Evolutionary conservation across 345 rosid species (phyloP), one percentile per base, ranked within the genome.

Genomic region (Syzygium oleosum): DNA sequence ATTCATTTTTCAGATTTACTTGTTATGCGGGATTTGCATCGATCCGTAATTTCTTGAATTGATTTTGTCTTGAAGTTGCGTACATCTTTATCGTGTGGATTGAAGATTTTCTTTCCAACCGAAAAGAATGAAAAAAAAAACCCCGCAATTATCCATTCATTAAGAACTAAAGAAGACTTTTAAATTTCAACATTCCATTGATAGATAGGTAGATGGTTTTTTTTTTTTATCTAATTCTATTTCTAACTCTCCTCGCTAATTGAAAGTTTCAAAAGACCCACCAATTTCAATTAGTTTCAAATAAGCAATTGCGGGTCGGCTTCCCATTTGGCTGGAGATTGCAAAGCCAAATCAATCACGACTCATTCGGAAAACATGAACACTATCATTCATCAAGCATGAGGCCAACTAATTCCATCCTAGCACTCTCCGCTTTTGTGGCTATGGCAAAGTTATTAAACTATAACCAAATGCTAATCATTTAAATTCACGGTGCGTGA

Each of bases 391-490:
- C 12, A 73, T 73, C 38, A 0, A 73, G 83, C 83, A 41, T 73
- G 83, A 38, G 14, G 83, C 83, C 27, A 73, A 38, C 83, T 19
- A 73, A 34, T 73, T 73, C 49, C 49, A 73, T 73, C 49, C 49
- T 0, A 0, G 2, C 8, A 38, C 46, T 1, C 7, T 43, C 46
- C 46, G 46, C 46, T 43, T 73, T 38, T 73, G 1, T 12, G 0
- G 1, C 49, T 73, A 9, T 38, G 83, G 49, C 1, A 0, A 0
- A 38, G 83, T 17, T 17, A 34, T 21, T 7, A 0, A 58, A 52
- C n/a, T 0, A 7, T 21, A 19, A 73, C 23, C 49, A 38, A 38
- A 38, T 73, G 49, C 49, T 73, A 38, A 22, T 34, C 25, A 34
- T 73, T 38, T 38, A 73, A 73, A 73, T 73, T 5, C 83, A 19